A percentile compares a stretch with the other conserved stretches of the same genome.
phyloP scores from a whole-genome alignment of 208 protist species.

The Trypanosoma brucei region DNA sequence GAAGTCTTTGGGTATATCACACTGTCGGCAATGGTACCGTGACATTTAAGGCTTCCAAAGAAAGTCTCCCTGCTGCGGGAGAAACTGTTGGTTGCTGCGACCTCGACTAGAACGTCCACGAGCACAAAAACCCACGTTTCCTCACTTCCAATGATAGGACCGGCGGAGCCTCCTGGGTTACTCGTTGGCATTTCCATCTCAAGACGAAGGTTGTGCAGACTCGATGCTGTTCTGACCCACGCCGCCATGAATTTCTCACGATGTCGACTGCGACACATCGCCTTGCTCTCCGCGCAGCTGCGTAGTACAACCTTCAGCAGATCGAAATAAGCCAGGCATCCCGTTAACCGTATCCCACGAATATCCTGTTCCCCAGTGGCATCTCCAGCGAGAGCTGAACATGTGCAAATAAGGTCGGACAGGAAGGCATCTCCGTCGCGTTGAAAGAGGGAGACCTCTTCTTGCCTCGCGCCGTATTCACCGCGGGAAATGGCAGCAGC shows the following conservation, averaged over 20 bases:
- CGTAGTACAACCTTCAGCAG: slow-evolving; percentile 43
- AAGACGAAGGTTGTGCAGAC: slow-evolving; percentile 30
- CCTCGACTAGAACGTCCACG: slow-evolving; percentile 61
- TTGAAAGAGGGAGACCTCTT: slow-evolving; percentile 1
- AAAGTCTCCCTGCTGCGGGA: slow-evolving; percentile 38
- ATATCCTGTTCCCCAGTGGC: slow-evolving; percentile 13
- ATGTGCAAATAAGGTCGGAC: slow-evolving; percentile 24
- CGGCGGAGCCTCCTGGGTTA: slow-evolving; percentile 23
- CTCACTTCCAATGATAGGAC: slow-evolving; percentile 30
- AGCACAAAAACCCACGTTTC: slow-evolving; percentile 61
- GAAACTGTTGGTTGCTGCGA: slow-evolving; percentile 67
- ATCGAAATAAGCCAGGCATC: slow-evolving; percentile 38
- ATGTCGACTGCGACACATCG: slow-evolving; percentile 28
- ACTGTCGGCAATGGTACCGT: background rate
- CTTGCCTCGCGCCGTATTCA: slow-evolving; percentile 12
- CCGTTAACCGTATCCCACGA: slow-evolving; percentile 20
- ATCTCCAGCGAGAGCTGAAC: slow-evolving; percentile 4
- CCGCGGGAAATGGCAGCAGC: slow-evolving; percentile 21
- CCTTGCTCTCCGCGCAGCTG: slow-evolving; percentile 42
- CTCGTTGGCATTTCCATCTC: slow-evolving; percentile 32
- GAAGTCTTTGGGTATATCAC: background rate
- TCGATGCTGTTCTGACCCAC: slow-evolving; percentile 38
- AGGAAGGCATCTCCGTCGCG: slow-evolving; percentile 22
- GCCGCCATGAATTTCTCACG: slow-evolving; percentile 29
- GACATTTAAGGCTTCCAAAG: slow-evolving; percentile 9